phyloP scores from a whole-genome alignment of 2,329 filamentous ascomycete genomes.

The Monilinia aucupariae region DNA sequence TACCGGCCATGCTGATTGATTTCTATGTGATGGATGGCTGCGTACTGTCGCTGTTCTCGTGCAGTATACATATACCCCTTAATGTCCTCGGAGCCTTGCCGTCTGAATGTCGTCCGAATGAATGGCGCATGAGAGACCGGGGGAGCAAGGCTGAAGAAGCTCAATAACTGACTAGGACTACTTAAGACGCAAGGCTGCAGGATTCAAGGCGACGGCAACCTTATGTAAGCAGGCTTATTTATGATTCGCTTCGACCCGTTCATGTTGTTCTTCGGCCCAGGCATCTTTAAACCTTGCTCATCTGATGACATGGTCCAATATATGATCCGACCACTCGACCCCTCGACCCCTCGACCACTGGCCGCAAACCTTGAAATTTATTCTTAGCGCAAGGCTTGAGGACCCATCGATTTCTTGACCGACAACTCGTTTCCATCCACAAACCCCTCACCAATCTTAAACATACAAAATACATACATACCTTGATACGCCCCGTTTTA shows the following conservation, averaged over 20 bases:
- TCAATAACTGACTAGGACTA: background rate
- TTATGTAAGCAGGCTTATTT: background rate
- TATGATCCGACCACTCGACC: background rate
- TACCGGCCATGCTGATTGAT: constrained; percentile 6
- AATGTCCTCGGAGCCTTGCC: background rate
- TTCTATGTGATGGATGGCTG: background rate
- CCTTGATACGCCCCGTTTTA: background rate
- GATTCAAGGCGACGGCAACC: background rate
- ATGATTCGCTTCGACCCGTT: no score
- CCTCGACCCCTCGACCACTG: background rate
- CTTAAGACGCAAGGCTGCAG: constrained; percentile 2
- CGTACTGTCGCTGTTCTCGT: background rate
- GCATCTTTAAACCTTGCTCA: background rate
- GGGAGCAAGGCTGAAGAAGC: background rate
- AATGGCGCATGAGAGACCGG: background rate
- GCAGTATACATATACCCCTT: background rate
- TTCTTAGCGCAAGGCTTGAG: background rate
- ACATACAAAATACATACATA: background rate
- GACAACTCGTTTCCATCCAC: constrained; percentile 2
- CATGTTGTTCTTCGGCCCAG: no score
- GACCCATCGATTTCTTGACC: constrained; percentile 4
- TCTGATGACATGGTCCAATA: background rate
- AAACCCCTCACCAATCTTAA: background rate
- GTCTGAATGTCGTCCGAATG: background rate
- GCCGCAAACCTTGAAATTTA: background rate